Base-by-base conservation (phyloP, 1,284 basidiomycete genomes). In the Leccinum subspadiceum region DNA sequence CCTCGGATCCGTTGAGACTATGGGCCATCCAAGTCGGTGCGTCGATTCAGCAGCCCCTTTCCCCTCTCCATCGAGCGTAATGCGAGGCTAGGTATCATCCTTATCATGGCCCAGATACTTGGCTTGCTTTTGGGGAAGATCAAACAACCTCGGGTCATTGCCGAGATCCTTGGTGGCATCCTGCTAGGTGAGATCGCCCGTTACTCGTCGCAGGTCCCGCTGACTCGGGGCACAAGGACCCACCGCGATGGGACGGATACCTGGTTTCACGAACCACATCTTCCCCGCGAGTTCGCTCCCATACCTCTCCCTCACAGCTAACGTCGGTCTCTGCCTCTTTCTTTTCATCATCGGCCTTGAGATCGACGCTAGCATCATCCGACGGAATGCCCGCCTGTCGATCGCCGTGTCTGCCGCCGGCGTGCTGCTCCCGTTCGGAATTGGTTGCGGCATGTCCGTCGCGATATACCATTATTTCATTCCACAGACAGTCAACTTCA, bases 281-380 rank as follows among this genome's bases (percentile, higher is more conserved):
- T 98, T 98, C 73, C 94, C 94, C 0, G 3, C 76, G 0, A 73
- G 74, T 0, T 95, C 94, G 0, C 67, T 85, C 3, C 80, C 94
- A 0, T 96, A 86, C 73, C 87, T 99, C 54, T 89, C 86, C 51
- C 87, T 98, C 52, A 87, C 93, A 29, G 92, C 95, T n/a, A 96
- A 91, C 66, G 92, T 98, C 63, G 96, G 96, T 20, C 84, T 97
- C 13, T 92, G 94, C 70, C 85, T 98, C 58, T 96, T 96, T 76
- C 82, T 97, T 5, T 96, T 96, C 76, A 83, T 96, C 57, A 90
- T 98, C 51, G 96, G 96, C 4, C 80, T 94, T 37, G 92, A 98
- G 77, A 93, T 96, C 61, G 96, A 98, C 66, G 78, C 86, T 2
- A 84, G 73, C 2, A 72, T 91, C 50, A 86, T 93, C 72, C 68